A percentile compares a stretch with the other conserved stretches of the same genome.
Conservation (phyloP, 75 land plant species). For the Selaginella tamariscina region DNA sequence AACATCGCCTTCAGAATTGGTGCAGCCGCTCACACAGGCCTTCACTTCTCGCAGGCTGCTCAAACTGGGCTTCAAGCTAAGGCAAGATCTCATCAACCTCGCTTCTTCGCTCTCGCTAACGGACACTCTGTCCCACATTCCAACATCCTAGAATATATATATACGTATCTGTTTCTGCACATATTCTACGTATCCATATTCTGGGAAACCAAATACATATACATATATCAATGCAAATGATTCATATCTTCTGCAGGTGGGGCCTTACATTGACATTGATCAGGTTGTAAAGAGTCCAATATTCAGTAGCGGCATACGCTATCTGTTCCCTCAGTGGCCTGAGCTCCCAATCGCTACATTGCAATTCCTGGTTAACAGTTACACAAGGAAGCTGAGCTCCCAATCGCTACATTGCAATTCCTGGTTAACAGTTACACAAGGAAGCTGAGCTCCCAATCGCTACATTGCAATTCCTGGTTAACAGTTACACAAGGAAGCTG, state of each 20-base stretch:
- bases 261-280: constrained; percentile 66
- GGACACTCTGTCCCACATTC: no score
- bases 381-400: not conserved
- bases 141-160: no score
- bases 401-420: constrained; percentile 96
- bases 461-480: no score
- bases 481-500: constrained; percentile 52
- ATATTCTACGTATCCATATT: not conserved
- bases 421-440: constrained; percentile 25
- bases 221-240: no score
- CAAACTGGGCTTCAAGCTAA: constrained; percentile 82
- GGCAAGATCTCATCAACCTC: constrained; percentile 80
- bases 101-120: constrained; percentile 45
- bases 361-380: constrained; percentile 52
- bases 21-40: constrained; percentile 37
- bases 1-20: constrained; percentile 34
- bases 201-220: no score
- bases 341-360: constrained; percentile 94
- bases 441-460: no score
- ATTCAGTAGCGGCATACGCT: constrained; percentile 89
- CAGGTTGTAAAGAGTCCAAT: constrained; percentile 25
- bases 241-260: constrained; percentile 28
- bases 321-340: constrained; percentile 83
- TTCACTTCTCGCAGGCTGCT: constrained; percentile 39
- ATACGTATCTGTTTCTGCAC: not conserved